Conservation (phyloP, 805 yeast species). For the Jamesozyma hellenica region DNA sequence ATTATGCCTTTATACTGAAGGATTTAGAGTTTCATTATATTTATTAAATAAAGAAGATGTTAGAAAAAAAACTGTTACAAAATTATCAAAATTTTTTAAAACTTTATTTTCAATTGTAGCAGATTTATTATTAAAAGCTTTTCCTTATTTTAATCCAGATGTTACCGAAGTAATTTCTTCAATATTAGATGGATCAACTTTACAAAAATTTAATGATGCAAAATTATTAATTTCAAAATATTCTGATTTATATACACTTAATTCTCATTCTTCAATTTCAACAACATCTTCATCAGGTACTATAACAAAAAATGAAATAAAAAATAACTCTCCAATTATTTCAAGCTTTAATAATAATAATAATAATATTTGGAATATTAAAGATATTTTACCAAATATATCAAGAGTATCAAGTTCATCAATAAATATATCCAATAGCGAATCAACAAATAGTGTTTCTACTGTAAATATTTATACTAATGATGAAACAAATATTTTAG, state of each 20-base stretch:
- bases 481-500: not conserved
- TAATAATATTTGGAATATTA: slow-evolving; percentile 2
- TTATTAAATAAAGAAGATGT: slow-evolving; percentile 12
- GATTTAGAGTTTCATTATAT: slow-evolving; percentile 24
- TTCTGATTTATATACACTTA: not conserved
- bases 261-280: not conserved
- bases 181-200: slow-evolving; percentile 11
- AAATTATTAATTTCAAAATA: not conserved
- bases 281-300: not conserved
- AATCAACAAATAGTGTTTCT: not conserved
- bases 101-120: slow-evolving; percentile 12
- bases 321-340: not conserved
- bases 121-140: slow-evolving; percentile 13
- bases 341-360: not conserved
- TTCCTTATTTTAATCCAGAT: slow-evolving; percentile 12
- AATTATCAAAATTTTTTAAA: slow-evolving; percentile 21
- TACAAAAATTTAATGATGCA: slow-evolving; percentile 7
- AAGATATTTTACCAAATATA: slow-evolving; percentile 5
- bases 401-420: slow-evolving; percentile 4
- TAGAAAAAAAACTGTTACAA: slow-evolving; percentile 10
- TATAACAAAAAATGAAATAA: not conserved
- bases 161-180: slow-evolving; percentile 13
- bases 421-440: not conserved
- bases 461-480: not conserved
- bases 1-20: slow-evolving; percentile 27